Conservation (phyloP, 768 basidiomycete species). For the Termitomyces sp. region DNA sequence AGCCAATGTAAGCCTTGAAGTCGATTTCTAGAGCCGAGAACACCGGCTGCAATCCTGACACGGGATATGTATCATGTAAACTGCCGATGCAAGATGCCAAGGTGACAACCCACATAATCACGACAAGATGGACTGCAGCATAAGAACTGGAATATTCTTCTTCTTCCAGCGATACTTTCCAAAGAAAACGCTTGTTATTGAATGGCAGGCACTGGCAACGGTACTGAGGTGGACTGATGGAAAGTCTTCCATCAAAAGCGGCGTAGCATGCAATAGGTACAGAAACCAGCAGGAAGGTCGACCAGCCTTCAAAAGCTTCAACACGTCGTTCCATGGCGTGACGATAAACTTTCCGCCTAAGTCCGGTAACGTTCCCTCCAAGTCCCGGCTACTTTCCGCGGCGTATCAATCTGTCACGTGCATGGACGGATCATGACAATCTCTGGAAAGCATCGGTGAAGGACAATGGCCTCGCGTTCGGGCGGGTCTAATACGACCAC, state of each 20-base stretch:
- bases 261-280: not conserved
- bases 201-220: not conserved
- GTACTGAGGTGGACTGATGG: not conserved
- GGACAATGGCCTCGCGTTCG: not conserved
- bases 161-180: not conserved
- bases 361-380: too few relatives aligned
- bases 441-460: not conserved
- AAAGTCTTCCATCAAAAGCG: not conserved
- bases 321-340: too few relatives aligned
- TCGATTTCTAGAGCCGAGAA: not conserved
- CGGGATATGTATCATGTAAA: not conserved
- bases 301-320: not conserved
- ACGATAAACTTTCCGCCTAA: not conserved
- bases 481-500: constrained; percentile 2
- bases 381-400: not conserved
- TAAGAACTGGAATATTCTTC: not conserved
- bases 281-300: not conserved
- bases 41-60: not conserved
- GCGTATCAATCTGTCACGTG: not conserved
- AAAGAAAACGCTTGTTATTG: not conserved
- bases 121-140: not conserved
- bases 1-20: not conserved
- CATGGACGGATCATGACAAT: not conserved
- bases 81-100: not conserved
- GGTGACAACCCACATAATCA: not conserved